Evolutionary conservation across 495 filamentous ascomycete genomes (phyloP), one percentile per base, ranked within the genome.

Genomic region (Bryoglossum gracile): DNA sequence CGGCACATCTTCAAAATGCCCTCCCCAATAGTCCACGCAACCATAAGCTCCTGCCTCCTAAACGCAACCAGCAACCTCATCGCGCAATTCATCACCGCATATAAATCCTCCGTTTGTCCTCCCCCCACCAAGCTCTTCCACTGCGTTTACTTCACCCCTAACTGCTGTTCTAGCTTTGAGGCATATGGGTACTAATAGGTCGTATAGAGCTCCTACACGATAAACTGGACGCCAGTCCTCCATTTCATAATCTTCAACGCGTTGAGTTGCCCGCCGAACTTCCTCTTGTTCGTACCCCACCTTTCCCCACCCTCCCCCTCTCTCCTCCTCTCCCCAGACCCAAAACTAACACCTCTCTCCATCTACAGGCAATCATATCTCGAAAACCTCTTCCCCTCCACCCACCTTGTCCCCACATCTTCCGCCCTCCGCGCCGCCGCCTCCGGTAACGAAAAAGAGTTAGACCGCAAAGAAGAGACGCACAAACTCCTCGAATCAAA

Each of bases 221-320:
- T 94, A 49, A 76, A 89, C 66, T 68, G 64, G 48, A 60, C 71
- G 10, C 78, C 83, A 1, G 65, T 94, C 40, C 64, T 90, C 55
- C 86, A 90, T 62, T 96, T 94, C 65, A 61, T 85, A 47, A 59
- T 87, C 40, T 96, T 83, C 69, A 73, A 81, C 40, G 61, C 87
- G 22, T 54, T 96, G 42, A 84, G 76, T 58, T 81, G 83, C 13
- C 91, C 92, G 3, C 83, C 86, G 17, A 97, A 97, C 67, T 86
- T 88, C 65, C 67, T 85, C 56, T 98, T 89, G 89, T 89, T 87
- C 4, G 62, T 69, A 0, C 16, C 62, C 52, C 43, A 30, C 16
- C 25, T 25, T 8, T 1, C 18, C 30, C 24, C 14, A n/a, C 13
- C 4, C 9, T 33, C 1, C 22, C 17, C 51, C 37, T 18, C 24